Conservation (phyloP, 345 rosid species). For the Physaria fendleri region DNA sequence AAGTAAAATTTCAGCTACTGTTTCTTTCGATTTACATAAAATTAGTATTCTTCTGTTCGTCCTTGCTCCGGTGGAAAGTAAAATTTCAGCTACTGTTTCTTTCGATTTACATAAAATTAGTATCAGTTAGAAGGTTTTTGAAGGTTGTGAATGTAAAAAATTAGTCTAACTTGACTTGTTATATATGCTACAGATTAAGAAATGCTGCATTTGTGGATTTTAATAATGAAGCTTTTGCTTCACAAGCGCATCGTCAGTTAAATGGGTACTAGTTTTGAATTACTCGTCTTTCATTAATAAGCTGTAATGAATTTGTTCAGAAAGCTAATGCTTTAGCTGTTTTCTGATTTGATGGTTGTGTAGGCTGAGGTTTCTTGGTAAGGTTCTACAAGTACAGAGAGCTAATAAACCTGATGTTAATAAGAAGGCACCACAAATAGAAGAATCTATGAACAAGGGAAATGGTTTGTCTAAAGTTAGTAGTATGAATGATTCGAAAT, state of each 20-base stretch:
- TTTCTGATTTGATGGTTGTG: conserved; percentile 21
- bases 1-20: conserved; percentile 30
- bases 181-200: conserved; percentile 44
- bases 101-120: neutral
- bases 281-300: neutral
- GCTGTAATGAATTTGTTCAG: neutral
- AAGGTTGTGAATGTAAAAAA: neutral
- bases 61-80: conserved; percentile 72
- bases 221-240: conserved; percentile 57
- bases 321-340: conserved; percentile 3
- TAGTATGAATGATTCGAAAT: conserved; percentile 32
- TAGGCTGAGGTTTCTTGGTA: conserved; percentile 92
- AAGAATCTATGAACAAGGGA: conserved; percentile 35
- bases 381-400: conserved; percentile 73
- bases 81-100: neutral
- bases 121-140: neutral
- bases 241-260: conserved; percentile 74
- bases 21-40: neutral
- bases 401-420: conserved; percentile 49
- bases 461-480: conserved; percentile 26
- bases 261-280: conserved; percentile 50
- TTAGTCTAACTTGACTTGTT: neutral
- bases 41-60: conserved; percentile 62
- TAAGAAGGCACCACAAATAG: conserved; percentile 34
- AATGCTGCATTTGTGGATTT: conserved; percentile 92